Conservation (phyloP, 805 yeast genomes). For the Candida glaebosa region DNA sequence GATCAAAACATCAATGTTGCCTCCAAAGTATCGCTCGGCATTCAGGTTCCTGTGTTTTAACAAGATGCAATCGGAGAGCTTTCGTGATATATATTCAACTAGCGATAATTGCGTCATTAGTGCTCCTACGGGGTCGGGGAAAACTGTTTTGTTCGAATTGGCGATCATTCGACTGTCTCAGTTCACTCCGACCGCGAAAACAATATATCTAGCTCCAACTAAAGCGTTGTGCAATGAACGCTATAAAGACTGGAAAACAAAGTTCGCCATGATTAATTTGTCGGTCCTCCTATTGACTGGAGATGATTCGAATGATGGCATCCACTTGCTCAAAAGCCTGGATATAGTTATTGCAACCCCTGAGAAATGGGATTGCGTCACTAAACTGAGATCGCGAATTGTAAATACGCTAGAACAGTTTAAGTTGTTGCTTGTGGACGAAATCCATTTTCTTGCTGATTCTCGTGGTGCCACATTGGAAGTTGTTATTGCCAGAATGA, state of each 20-base stretch:
- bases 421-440: conserved; percentile 20
- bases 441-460: conserved; percentile 20
- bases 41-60: conserved; percentile 41
- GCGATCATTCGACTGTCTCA: conserved; percentile 39
- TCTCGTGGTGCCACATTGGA: conserved; percentile 26
- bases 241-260: conserved; percentile 42
- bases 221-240: conserved; percentile 55
- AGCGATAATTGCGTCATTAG: conserved; percentile 44
- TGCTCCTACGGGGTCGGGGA: conserved; percentile 61
- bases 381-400: conserved; percentile 49
- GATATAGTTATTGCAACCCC: conserved; percentile 54
- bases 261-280: conserved; percentile 36
- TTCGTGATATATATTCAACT: conserved; percentile 29
- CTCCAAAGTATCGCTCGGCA: conserved; percentile 32
- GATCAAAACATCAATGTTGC: conserved; percentile 16
- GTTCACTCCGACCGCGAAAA: conserved; percentile 24
- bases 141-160: conserved; percentile 52
- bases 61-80: conserved; percentile 49
- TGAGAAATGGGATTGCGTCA: conserved; percentile 59
- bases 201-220: conserved; percentile 57
- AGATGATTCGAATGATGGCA: conserved; percentile 41
- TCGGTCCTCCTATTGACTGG: conserved; percentile 52
- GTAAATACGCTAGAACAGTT: conserved; percentile 14
- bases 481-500: conserved; percentile 17
- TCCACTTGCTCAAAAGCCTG: not conserved